phyloP scores from a whole-genome alignment of 202 grass and related monocot species.

The Schoenoplectus triqueter region DNA sequence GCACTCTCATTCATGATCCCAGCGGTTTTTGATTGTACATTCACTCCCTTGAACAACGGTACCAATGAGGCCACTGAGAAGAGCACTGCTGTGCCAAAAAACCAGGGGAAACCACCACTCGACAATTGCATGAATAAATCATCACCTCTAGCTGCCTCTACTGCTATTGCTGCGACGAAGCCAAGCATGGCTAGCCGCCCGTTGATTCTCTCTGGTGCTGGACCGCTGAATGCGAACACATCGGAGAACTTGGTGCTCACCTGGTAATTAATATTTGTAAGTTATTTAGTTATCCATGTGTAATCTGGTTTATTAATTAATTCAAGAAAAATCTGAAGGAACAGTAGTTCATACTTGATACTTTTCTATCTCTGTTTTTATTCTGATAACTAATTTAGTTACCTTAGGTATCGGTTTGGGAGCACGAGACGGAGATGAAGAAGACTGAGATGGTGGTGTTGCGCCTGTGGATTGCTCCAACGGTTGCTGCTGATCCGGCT shows the following conservation, averaged over 20 bases:
- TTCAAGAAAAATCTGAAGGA: background rate
- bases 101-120: slow-evolving; percentile 51
- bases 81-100: slow-evolving; percentile 24
- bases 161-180: slow-evolving; percentile 53
- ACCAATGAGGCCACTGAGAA: slow-evolving; percentile 56
- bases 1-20: slow-evolving; percentile 47
- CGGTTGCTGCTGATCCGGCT: slow-evolving; percentile 13
- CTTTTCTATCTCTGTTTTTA: too few relatives aligned
- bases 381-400: background rate
- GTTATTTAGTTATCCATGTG: background rate
- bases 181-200: slow-evolving; percentile 69
- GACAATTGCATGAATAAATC: slow-evolving; percentile 44
- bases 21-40: background rate
- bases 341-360: background rate
- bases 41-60: slow-evolving; percentile 53
- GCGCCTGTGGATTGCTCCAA: background rate
- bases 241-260: slow-evolving; percentile 42
- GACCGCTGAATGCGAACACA: slow-evolving; percentile 55
- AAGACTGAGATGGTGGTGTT: background rate
- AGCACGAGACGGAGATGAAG: background rate
- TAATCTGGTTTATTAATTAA: background rate
- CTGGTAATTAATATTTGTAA: background rate
- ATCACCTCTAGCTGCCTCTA: slow-evolving; percentile 46
- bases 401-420: slow-evolving; percentile 26
- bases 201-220: slow-evolving; percentile 66